Evolutionary conservation across 345 rosid species (phyloP).

Genomic region (Linum usitatissimum): DNA sequence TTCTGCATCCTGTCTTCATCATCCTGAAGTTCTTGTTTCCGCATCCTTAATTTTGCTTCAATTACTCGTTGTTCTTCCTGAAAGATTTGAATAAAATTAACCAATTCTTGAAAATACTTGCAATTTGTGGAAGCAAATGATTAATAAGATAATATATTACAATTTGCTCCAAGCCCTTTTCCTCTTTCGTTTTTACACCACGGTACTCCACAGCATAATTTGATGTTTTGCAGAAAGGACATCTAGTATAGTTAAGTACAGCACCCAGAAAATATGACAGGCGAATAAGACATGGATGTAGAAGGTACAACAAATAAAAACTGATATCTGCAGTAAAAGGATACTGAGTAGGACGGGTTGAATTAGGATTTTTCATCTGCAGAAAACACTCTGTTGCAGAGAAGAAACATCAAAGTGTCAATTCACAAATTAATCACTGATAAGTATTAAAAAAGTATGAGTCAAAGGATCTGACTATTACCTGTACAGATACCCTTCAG

Average conservation of each 20-base stretch:
- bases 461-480: constrained; percentile 13
- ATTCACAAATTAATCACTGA: constrained; percentile 1
- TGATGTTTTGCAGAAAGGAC: constrained; percentile 94
- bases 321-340: constrained; percentile 31
- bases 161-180: constrained; percentile 89
- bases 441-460: background rate
- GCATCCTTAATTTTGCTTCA: constrained; percentile 89
- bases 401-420: constrained; percentile 12
- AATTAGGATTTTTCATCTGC: constrained; percentile 96
- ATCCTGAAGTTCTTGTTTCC: constrained; percentile 78
- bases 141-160: constrained; percentile 35
- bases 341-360: constrained; percentile 95
- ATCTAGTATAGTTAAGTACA: constrained; percentile 57
- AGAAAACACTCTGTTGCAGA: constrained; percentile 81
- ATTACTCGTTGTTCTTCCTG: constrained; percentile 97
- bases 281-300: background rate
- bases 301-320: background rate
- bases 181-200: constrained; percentile 90
- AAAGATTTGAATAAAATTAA: constrained; percentile 4
- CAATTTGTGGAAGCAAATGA: background rate
- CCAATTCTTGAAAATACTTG: background rate
- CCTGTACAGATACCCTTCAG: constrained; percentile 96
- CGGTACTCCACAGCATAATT: constrained; percentile 95
- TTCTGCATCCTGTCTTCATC: constrained; percentile 80
- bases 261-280: constrained; percentile 12